phyloP scores from a whole-genome alignment of 2,329 filamentous ascomycete species.

The Lasiodiplodia citricola region DNA sequence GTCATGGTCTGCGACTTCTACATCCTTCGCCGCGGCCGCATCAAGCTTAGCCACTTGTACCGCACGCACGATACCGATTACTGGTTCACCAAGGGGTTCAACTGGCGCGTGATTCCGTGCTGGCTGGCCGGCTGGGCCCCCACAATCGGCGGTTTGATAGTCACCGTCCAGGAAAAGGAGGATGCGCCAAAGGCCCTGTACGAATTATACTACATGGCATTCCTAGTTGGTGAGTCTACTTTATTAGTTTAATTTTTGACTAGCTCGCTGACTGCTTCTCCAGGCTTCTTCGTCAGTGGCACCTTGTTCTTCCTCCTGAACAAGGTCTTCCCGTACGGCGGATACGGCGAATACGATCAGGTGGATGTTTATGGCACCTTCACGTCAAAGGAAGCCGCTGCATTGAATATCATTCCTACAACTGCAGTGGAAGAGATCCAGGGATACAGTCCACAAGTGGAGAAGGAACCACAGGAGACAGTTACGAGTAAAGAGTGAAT shows the following conservation, averaged over 20 bases:
- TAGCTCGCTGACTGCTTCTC: constrained; percentile 14
- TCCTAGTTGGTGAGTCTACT: constrained; percentile 48
- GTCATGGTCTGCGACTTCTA: constrained; percentile 49
- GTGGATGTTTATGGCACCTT: constrained; percentile 55
- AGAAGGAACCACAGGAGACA: constrained; percentile 13
- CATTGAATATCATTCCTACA: constrained; percentile 44
- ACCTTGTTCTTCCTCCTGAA: constrained; percentile 44
- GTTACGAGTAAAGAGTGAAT: constrained; percentile 3
- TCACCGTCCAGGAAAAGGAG: constrained; percentile 40
- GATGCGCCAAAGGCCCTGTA: constrained; percentile 45
- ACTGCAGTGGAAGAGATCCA: constrained; percentile 27
- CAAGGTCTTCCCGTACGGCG: constrained; percentile 46
- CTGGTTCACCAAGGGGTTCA: constrained; percentile 52
- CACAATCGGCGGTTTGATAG: constrained; percentile 49
- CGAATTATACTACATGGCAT: constrained; percentile 56
- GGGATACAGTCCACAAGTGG: not conserved
- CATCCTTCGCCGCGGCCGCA: constrained; percentile 40
- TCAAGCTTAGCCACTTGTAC: constrained; percentile 47
- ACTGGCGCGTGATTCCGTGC: constrained; percentile 50
- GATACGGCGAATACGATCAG: constrained; percentile 51
- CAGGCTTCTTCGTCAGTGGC: constrained; percentile 49
- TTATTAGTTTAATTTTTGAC: not conserved
- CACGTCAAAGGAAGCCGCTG: constrained; percentile 49
- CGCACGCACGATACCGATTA: constrained; percentile 44
- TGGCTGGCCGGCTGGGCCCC: constrained; percentile 54